phyloP scores from a whole-genome alignment of 768 basidiomycete species.

The Auricularia auricula-judae region DNA sequence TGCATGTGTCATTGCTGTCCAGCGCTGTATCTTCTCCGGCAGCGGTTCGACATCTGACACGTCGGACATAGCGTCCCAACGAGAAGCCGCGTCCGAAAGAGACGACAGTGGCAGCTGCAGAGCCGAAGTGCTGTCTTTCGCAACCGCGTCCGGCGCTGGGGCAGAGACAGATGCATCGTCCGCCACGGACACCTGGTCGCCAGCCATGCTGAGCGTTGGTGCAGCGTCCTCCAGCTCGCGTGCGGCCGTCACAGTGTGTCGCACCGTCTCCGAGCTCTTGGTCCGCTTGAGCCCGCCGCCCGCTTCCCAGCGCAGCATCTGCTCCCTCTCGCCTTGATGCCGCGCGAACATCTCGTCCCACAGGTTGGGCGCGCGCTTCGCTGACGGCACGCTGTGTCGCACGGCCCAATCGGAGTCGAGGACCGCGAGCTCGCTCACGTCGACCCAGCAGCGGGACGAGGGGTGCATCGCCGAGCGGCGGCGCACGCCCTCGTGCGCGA shows the following conservation, averaged over 20 bases:
- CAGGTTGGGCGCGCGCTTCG: slow-evolving; percentile 26
- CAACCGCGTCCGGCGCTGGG: background rate
- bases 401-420: slow-evolving; percentile 52
- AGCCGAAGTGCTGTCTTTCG: background rate
- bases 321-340: slow-evolving; percentile 47
- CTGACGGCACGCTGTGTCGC: slow-evolving; percentile 15
- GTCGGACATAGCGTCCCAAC: background rate
- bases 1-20: too few species aligned
- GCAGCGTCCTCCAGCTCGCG: background rate
- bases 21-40: background rate
- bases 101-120: background rate
- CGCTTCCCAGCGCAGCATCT: slow-evolving; percentile 25
- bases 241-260: background rate
- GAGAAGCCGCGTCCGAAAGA: background rate
- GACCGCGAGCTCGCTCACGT: slow-evolving; percentile 48
- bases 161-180: background rate
- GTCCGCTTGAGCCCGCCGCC: background rate
- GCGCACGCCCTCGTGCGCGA: slow-evolving; percentile 52
- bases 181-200: background rate
- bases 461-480: slow-evolving; percentile 16
- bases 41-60: background rate
- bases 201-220: background rate
- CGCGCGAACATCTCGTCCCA: slow-evolving; percentile 57
- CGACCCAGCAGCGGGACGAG: slow-evolving; percentile 31
- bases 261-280: background rate